phyloP scores from a whole-genome alignment of 257 asterid species.

The Nicotiana tomentosiformis region DNA sequence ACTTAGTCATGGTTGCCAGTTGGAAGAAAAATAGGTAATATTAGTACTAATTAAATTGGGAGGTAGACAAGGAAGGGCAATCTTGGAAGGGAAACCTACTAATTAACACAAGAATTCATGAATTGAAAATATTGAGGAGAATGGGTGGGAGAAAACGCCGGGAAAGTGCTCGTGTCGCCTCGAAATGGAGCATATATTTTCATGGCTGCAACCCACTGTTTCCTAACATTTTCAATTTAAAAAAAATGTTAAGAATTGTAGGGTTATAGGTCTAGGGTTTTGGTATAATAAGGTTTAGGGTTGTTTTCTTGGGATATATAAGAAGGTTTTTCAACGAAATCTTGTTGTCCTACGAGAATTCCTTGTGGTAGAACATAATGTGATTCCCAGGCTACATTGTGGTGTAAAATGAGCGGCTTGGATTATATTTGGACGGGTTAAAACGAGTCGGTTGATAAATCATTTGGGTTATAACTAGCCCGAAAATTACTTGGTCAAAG shows the following conservation, averaged over 20 bases:
- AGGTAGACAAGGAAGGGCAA: conserved; percentile 32
- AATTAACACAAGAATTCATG: conserved; percentile 31
- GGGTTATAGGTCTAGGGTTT: background rate
- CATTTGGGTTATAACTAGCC: too few relatives aligned
- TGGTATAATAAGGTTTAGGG: background rate
- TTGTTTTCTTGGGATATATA: conserved; percentile 1
- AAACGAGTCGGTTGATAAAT: too few relatives aligned
- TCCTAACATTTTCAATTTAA: background rate
- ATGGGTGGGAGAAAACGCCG: conserved; percentile 61
- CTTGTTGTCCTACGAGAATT: too few relatives aligned
- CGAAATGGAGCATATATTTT: conserved; percentile 33
- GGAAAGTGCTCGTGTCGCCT: conserved; percentile 87
- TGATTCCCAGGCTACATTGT: too few relatives aligned
- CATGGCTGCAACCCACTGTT: background rate
- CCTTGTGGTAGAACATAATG: too few relatives aligned
- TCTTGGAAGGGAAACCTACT: conserved; percentile 10
- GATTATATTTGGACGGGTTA: too few relatives aligned
- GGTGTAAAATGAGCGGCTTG: too few relatives aligned
- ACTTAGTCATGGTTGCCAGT: too few relatives aligned
- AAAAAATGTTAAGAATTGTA: background rate
- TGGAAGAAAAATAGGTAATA: too few relatives aligned
- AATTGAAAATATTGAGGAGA: conserved; percentile 33
- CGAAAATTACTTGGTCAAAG: too few relatives aligned
- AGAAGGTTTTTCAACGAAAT: background rate
- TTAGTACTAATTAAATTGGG: background rate